Conservation (phyloP, 2,329 filamentous ascomycete species). For the Sporothrix humicola region DNA sequence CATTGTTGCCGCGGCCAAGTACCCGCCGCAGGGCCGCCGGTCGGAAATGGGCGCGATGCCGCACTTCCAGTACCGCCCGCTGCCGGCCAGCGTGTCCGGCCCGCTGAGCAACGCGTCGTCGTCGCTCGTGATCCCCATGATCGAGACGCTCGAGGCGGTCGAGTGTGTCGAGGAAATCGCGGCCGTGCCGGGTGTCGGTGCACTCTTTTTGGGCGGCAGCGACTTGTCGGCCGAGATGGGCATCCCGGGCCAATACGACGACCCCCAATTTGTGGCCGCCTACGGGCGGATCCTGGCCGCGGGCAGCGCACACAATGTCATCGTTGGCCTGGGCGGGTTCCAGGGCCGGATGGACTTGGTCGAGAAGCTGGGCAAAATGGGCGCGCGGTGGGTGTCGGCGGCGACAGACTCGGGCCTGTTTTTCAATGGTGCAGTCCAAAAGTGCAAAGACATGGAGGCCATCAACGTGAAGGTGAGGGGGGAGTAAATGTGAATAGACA, state of each 20-base stretch:
- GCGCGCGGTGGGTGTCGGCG: constrained; percentile 15
- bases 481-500: no score
- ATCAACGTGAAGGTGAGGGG: not conserved
- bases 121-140: constrained; percentile 41
- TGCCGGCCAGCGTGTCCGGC: constrained; percentile 32
- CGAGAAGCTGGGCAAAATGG: constrained; percentile 1
- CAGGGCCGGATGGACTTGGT: constrained; percentile 15
- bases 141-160: constrained; percentile 46
- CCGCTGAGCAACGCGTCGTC: constrained; percentile 34
- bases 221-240: constrained; percentile 50
- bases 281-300: not conserved
- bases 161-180: constrained; percentile 50
- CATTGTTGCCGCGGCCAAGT: constrained; percentile 40
- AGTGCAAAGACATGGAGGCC: constrained; percentile 5
- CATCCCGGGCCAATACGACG: constrained; percentile 49
- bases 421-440: constrained; percentile 6
- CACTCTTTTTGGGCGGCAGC: constrained; percentile 49
- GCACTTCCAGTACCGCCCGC: constrained; percentile 37
- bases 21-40: constrained; percentile 40
- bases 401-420: constrained; percentile 6
- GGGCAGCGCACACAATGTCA: not conserved
- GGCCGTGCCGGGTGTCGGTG: constrained; percentile 50
- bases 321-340: not conserved
- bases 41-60: constrained; percentile 40
- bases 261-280: not conserved